Percentiles rank a stretch among this genome's conserved stretches.
Evolutionary conservation across 2,329 filamentous ascomycete species (phyloP).

Genomic region (Didymella pomorum): DNA sequence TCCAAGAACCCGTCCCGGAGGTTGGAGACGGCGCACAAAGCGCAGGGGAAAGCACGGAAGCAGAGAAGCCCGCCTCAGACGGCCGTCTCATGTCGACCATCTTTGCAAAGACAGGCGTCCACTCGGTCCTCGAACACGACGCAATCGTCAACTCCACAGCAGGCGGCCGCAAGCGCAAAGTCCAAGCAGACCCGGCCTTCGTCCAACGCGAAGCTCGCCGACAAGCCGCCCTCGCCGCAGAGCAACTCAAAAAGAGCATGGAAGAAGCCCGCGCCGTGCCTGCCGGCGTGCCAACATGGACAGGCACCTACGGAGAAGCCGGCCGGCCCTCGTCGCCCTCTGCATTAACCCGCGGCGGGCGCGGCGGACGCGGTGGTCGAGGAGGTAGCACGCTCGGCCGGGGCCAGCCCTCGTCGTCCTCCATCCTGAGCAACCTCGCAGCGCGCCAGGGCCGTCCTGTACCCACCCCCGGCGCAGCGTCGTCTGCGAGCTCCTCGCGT

Average conservation of each 20-base stretch:
- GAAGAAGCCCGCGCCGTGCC: conserved; percentile 76
- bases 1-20: conserved; percentile 41
- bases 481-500: conserved; percentile 31
- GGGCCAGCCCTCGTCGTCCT: conserved; percentile 53
- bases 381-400: conserved; percentile 38
- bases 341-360: conserved; percentile 53
- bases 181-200: conserved; percentile 77
- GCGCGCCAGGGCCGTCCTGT: conserved; percentile 49
- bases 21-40: conserved; percentile 33
- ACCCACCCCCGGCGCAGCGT: conserved; percentile 18
- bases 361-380: conserved; percentile 38
- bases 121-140: conserved; percentile 93
- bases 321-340: conserved; percentile 64
- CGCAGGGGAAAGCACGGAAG: conserved; percentile 23
- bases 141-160: conserved; percentile 70
- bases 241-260: conserved; percentile 75
- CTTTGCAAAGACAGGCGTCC: conserved; percentile 84
- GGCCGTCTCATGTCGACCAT: conserved; percentile 87
- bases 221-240: conserved; percentile 79
- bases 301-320: conserved; percentile 79
- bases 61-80: conserved; percentile 37
- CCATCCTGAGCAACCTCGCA: conserved; percentile 55
- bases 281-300: conserved; percentile 92
- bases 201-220: conserved; percentile 83
- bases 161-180: conserved; percentile 65